Base-by-base conservation (phyloP, 2,329 filamentous ascomycete species). In the Penicillium janthinellum region DNA sequence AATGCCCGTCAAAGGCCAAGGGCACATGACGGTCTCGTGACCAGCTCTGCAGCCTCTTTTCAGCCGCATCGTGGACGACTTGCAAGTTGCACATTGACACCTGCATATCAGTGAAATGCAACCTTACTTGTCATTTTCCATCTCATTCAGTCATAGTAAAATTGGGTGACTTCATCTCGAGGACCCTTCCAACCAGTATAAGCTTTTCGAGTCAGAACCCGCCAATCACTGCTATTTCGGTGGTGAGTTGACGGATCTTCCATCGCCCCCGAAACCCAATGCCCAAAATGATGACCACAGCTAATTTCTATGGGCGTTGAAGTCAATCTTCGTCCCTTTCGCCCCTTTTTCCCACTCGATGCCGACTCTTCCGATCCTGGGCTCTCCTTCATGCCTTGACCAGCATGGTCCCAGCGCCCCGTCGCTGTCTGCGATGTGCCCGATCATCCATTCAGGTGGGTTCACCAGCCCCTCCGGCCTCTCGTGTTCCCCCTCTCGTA, bases 401-500 rank as follows among this genome's bases (percentile, higher is more conserved):
- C 61, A 68, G 57, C 48, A 75, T 76, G 74, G 71, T 71, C 54
- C 66, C 69, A 54, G 68, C 71, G 60, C 71, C 73, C 48, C 67
- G 70, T 51, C 72, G 71, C 59, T 76, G 72, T 66, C 64, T 67
- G 58, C 68, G 64, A 44, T 74, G 72, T 53, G 67, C 70, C 51
- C 63, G 67, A 54, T 59, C 65, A 25, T 61, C 67, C 25, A 59
- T 69, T 56, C 67, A 64, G 56, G 64, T 67, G 59, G 37, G 48
- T 59, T 28, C 20, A 17, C 28, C 2, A n/a, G 15, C 28, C n/a
- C 28, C 47, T 20, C 15, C 45, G 11, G 7, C 34, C 37, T 50
- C 58, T 58, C 41, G 44, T 47, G 22, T 47, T 31, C 45, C 49
- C 56, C 39, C 42, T 66, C 52, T 52, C 25, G 20, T 8, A 45